Percentiles rank a stretch among this genome's conserved stretches.
phyloP scores from a whole-genome alignment of 306 rosid genomes.

The Potentilla sterilis region DNA sequence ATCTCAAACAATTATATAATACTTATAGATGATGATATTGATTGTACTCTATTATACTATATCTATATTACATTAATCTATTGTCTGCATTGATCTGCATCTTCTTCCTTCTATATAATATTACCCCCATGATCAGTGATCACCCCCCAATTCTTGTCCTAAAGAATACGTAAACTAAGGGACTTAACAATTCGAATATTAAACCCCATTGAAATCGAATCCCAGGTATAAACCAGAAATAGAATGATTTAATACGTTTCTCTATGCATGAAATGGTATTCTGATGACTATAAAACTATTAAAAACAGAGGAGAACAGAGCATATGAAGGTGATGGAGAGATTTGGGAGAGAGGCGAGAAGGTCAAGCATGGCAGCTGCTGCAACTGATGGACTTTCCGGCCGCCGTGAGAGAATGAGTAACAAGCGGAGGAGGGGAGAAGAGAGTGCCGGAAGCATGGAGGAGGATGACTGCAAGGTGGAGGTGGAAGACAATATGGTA shows the following conservation, averaged over 20 bases:
- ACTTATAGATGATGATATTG: slow-evolving; percentile 12
- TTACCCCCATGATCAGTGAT: slow-evolving; percentile 5
- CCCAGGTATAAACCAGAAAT: slow-evolving; percentile 8
- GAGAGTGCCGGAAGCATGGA: slow-evolving; percentile 39
- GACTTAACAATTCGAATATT: background rate
- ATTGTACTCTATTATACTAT: slow-evolving; percentile 1
- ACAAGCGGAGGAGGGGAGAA: slow-evolving; percentile 45
- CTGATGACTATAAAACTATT: slow-evolving; percentile 36
- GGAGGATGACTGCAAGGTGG: slow-evolving; percentile 40
- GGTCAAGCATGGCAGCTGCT: slow-evolving; percentile 34
- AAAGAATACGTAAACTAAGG: background rate
- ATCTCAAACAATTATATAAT: slow-evolving; percentile 15
- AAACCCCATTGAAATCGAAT: background rate
- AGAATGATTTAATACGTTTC: slow-evolving; percentile 11
- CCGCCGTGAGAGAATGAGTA: slow-evolving; percentile 8
- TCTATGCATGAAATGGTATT: slow-evolving; percentile 19
- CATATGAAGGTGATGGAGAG: slow-evolving; percentile 44
- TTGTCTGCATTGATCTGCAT: slow-evolving; percentile 13
- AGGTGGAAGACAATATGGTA: slow-evolving; percentile 32
- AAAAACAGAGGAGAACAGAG: background rate
- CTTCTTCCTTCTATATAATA: slow-evolving; percentile 3
- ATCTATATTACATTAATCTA: background rate
- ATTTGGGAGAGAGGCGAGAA: slow-evolving; percentile 50
- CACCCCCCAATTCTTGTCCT: background rate
- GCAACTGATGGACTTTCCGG: background rate